Conservation (phyloP, 257 asterid genomes). For the Gentiana dahurica region DNA sequence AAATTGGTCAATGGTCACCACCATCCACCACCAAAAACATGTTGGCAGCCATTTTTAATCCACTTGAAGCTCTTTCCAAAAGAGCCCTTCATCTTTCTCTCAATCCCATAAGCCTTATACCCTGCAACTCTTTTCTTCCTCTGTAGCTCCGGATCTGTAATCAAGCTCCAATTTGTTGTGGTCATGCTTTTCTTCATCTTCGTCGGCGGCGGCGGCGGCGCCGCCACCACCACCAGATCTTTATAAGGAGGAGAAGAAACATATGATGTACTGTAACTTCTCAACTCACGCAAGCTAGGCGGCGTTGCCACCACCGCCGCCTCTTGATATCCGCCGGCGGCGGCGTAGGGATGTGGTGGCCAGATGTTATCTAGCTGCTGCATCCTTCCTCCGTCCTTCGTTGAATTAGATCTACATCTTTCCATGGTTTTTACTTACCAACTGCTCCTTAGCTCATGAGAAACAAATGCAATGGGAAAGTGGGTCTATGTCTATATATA, state of each 20-base stretch:
- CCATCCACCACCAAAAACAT: slow-evolving; percentile 55
- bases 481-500: too few species aligned
- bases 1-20: slow-evolving; percentile 25
- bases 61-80: slow-evolving; percentile 60
- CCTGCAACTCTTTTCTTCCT: slow-evolving; percentile 71
- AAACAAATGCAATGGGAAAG: too few species aligned
- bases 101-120: slow-evolving; percentile 53
- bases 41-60: slow-evolving; percentile 56
- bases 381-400: slow-evolving; percentile 21
- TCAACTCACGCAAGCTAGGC: slow-evolving; percentile 31
- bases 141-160: slow-evolving; percentile 50
- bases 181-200: slow-evolving; percentile 47
- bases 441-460: too few species aligned
- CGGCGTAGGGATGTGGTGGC: neutral
- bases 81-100: slow-evolving; percentile 70
- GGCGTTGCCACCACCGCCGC: slow-evolving; percentile 7
- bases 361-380: too few species aligned
- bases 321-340: slow-evolving; percentile 1
- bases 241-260: slow-evolving; percentile 7
- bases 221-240: neutral
- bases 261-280: slow-evolving; percentile 63
- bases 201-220: slow-evolving; percentile 6
- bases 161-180: slow-evolving; percentile 35
- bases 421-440: slow-evolving; percentile 14
- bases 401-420: slow-evolving; percentile 31